Evolutionary conservation across 768 basidiomycete genomes (phyloP).

Genomic region (Boletus pseudo-olivaceus): DNA sequence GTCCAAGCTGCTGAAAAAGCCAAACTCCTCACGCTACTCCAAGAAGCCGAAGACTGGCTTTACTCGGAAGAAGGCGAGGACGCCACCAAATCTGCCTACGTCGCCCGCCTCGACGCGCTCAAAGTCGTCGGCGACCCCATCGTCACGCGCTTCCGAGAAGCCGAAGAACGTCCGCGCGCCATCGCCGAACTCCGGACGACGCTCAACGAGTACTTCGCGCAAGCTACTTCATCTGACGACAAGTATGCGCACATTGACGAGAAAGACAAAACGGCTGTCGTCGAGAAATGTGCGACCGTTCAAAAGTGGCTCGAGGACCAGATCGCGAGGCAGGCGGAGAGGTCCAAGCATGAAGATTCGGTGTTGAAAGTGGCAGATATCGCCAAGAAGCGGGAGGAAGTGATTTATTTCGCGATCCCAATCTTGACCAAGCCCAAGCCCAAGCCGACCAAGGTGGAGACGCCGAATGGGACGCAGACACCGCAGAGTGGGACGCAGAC

Average conservation of each 20-base stretch:
- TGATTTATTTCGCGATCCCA: slow-evolving; percentile 84
- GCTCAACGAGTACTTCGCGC: slow-evolving; percentile 78
- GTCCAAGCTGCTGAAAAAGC: slow-evolving; percentile 75
- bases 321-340: slow-evolving; percentile 81
- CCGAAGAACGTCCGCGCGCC: slow-evolving; percentile 73
- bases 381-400: slow-evolving; percentile 87
- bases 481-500: slow-evolving; percentile 64
- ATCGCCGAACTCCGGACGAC: slow-evolving; percentile 80
- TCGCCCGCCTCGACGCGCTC: slow-evolving; percentile 74
- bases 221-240: slow-evolving; percentile 83
- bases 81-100: slow-evolving; percentile 93
- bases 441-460: slow-evolving; percentile 63
- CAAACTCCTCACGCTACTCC: slow-evolving; percentile 64
- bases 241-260: slow-evolving; percentile 86
- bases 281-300: slow-evolving; percentile 86
- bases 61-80: slow-evolving; percentile 97
- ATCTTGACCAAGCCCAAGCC: slow-evolving; percentile 94
- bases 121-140: slow-evolving; percentile 87
- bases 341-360: slow-evolving; percentile 84
- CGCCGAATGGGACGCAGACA: slow-evolving; percentile 58
- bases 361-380: slow-evolving; percentile 80
- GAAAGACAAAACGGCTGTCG: slow-evolving; percentile 78
- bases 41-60: slow-evolving; percentile 92
- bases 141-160: slow-evolving; percentile 75
- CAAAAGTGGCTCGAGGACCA: slow-evolving; percentile 98